A percentile compares a stretch with the other conserved stretches of the same genome.
Evolutionary conservation across 345 rosid genomes (phyloP).

Genomic region (Linum tenue): DNA sequence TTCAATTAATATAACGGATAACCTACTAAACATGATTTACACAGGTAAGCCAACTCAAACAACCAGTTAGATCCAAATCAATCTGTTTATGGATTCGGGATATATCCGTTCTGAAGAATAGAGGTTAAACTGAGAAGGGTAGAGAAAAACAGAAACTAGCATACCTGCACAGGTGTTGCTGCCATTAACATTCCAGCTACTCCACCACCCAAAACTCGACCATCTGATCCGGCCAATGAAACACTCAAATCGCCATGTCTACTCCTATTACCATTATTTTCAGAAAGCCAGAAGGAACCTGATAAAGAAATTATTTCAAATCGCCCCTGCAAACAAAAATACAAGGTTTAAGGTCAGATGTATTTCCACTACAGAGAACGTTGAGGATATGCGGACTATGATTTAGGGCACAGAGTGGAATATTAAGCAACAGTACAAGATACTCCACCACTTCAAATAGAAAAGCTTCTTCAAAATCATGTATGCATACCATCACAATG

Average conservation of each 20-base stretch:
- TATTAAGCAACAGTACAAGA: neutral
- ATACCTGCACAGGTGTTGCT: constrained; percentile 86
- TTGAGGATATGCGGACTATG: neutral
- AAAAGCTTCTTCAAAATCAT: neutral
- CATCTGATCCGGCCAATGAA: constrained; percentile 78
- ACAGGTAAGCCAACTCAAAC: neutral
- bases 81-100: neutral
- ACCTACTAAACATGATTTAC: neutral
- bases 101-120: neutral
- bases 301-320: constrained; percentile 79
- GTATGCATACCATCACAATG: neutral
- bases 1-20: neutral
- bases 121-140: neutral
- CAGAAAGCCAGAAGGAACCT: constrained; percentile 74
- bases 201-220: constrained; percentile 76
- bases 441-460: neutral
- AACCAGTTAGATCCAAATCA: neutral
- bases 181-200: constrained; percentile 83
- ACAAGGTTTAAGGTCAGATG: neutral
- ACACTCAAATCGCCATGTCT: constrained; percentile 73
- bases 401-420: neutral
- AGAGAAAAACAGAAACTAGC: neutral
- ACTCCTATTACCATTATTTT: constrained; percentile 57
- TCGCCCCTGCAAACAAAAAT: constrained; percentile 48
- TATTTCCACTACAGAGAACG: neutral